Percentiles rank a stretch among this genome's conserved stretches.
Conservation (phyloP, 192 early-diverging fungal genomes). For the Piromyces sp. region DNA sequence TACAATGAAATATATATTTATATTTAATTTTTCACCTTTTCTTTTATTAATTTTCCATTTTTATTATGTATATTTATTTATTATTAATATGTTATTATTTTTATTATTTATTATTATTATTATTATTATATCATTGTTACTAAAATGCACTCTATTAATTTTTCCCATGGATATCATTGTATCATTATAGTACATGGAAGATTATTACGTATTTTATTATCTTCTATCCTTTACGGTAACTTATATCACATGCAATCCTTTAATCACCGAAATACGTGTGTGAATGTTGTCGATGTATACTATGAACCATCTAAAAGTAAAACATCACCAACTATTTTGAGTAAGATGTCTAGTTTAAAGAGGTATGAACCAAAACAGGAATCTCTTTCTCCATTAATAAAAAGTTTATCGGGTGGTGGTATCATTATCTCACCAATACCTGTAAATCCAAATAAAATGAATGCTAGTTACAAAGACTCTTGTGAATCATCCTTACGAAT, state of each 20-base stretch:
- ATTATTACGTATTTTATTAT: constrained; percentile 28
- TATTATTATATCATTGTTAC: too few species aligned
- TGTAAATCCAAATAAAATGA: not conserved
- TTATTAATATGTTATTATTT: too few species aligned
- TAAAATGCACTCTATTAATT: too few species aligned
- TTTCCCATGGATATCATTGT: not conserved
- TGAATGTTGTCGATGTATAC: constrained; percentile 26
- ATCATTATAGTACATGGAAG: constrained; percentile 23
- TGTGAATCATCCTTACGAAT: not conserved
- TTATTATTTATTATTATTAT: too few species aligned
- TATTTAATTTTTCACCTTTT: too few species aligned
- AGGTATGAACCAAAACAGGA: not conserved
- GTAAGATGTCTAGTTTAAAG: not conserved
- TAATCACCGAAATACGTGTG: constrained; percentile 25
- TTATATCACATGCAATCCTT: constrained; percentile 21
- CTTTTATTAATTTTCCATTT: too few species aligned
- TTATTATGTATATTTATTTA: too few species aligned
- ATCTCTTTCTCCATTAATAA: not conserved
- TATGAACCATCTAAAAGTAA: not conserved
- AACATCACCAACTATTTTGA: not conserved
- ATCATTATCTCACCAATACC: not conserved
- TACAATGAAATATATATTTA: too few species aligned
- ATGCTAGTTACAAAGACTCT: not conserved
- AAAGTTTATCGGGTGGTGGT: not conserved
- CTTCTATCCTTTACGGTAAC: constrained; percentile 17